Conservation (phyloP, 106 monocot genomes). For the Phalaenopsis equestris region DNA sequence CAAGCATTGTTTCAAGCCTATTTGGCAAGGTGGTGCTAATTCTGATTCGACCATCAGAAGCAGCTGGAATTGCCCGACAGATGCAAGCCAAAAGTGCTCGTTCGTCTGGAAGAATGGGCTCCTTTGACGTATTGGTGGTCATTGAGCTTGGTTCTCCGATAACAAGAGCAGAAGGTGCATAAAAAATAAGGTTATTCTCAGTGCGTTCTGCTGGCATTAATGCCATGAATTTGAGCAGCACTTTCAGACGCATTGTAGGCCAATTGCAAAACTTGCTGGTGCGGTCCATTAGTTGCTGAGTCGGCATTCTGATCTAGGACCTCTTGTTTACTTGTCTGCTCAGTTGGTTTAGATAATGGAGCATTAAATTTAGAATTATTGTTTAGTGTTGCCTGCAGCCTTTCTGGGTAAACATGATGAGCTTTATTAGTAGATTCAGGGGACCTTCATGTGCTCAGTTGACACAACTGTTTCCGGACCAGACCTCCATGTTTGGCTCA, state of each 20-base stretch:
- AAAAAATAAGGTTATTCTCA: slow-evolving; percentile 1
- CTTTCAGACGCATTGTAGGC: slow-evolving; percentile 9
- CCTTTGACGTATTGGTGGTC: slow-evolving; percentile 18
- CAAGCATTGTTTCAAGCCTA: slow-evolving; percentile 90
- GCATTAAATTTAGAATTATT: slow-evolving; percentile 24
- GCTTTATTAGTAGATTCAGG: slow-evolving; percentile 33
- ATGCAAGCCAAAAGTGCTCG: slow-evolving; percentile 89
- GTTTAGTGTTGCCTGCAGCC: slow-evolving; percentile 12
- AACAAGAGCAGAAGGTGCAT: slow-evolving; percentile 22
- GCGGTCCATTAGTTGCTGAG: slow-evolving; percentile 14
- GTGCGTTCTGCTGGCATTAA: slow-evolving; percentile 26
- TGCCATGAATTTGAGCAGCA: slow-evolving; percentile 16
- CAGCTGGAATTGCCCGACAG: slow-evolving; percentile 86
- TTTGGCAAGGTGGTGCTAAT: slow-evolving; percentile 88
- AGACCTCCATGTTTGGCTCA: slow-evolving; percentile 24
- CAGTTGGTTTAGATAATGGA: slow-evolving; percentile 19
- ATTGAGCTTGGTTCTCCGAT: slow-evolving; percentile 10
- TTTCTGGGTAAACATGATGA: slow-evolving; percentile 17
- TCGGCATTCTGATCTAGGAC: slow-evolving; percentile 22
- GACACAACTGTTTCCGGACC: slow-evolving; percentile 7
- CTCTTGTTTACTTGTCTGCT: slow-evolving; percentile 32
- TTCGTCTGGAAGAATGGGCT: slow-evolving; percentile 70
- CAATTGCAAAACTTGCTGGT: slow-evolving; percentile 13
- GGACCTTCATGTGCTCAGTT: slow-evolving; percentile 30
- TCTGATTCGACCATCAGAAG: slow-evolving; percentile 56